A percentile compares a stretch with the other conserved stretches of the same genome.
Evolutionary conservation across 805 yeast species (phyloP).

Genomic region (Lipomyces spencermartinsiae): DNA sequence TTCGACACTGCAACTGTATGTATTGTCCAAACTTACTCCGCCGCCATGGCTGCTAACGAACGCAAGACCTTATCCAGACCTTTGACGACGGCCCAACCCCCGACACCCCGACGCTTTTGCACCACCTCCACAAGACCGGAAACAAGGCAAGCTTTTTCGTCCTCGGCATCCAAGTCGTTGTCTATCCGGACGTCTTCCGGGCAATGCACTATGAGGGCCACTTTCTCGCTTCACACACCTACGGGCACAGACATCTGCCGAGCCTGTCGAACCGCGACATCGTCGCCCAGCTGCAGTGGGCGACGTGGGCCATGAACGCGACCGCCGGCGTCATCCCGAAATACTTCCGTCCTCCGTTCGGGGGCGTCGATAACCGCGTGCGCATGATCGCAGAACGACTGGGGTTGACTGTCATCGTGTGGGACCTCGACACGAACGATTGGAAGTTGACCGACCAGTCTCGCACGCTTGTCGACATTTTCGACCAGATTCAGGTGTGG

Average conservation of each 20-base stretch:
- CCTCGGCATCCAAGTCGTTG: conserved; percentile 79
- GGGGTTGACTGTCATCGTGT: conserved; percentile 84
- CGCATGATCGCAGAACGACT: conserved; percentile 79
- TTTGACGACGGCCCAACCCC: conserved; percentile 96
- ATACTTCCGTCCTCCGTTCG: conserved; percentile 97
- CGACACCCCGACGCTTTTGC: conserved; percentile 65
- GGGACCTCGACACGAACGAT: conserved; percentile 93
- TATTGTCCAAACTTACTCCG: not conserved
- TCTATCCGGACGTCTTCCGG: conserved; percentile 74
- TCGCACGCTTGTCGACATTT: conserved; percentile 60
- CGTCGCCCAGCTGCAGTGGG: conserved; percentile 91
- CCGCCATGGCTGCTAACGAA: not conserved
- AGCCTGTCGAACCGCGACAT: conserved; percentile 76
- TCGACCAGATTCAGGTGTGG: conserved; percentile 64
- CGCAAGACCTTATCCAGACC: conserved; percentile 70
- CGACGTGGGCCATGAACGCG: conserved; percentile 97
- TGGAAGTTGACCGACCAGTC: conserved; percentile 73
- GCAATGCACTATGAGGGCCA: conserved; percentile 69
- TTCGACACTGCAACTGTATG: conserved; percentile 28
- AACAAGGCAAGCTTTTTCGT: conserved; percentile 79
- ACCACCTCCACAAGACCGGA: conserved; percentile 51
- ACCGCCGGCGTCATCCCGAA: conserved; percentile 85
- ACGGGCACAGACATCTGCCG: conserved; percentile 90
- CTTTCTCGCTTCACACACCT: conserved; percentile 84
- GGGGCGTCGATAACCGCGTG: conserved; percentile 88